These are phyloP conservation scores for Hypoxylon sp. DNA, from an alignment of 2,329 filamentous ascomycete species.

Conservation along the genomic window DNA sequence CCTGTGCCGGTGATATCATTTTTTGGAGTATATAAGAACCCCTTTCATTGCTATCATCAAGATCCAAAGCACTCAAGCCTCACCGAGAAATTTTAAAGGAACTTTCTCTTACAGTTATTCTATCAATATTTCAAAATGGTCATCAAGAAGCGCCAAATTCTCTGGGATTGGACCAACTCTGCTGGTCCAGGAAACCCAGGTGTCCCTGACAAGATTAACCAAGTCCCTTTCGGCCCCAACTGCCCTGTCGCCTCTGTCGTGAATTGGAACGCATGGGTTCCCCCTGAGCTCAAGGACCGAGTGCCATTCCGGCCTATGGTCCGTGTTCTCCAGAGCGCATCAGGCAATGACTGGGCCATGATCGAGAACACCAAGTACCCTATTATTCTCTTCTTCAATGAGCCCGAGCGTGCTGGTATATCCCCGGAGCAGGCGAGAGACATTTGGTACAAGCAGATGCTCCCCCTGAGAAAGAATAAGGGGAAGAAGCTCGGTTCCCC, in stretches of 20 bases:
- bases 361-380: slow-evolving; percentile 45
- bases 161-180: slow-evolving; percentile 62
- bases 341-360: slow-evolving; percentile 57
- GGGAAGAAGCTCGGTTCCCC: slow-evolving; percentile 49
- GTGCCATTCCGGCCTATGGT: slow-evolving; percentile 62
- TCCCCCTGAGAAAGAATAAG: slow-evolving; percentile 53
- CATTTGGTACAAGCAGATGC: slow-evolving; percentile 57
- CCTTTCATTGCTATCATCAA: neutral
- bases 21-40: slow-evolving; percentile 19
- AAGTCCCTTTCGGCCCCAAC: slow-evolving; percentile 53
- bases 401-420: slow-evolving; percentile 60
- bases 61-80: slow-evolving; percentile 12
- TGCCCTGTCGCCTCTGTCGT: slow-evolving; percentile 55
- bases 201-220: slow-evolving; percentile 55
- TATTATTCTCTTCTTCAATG: slow-evolving; percentile 63
- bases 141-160: slow-evolving; percentile 57
- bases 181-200: slow-evolving; percentile 48
- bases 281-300: slow-evolving; percentile 52
- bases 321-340: slow-evolving; percentile 56
- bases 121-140: slow-evolving; percentile 43
- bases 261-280: slow-evolving; percentile 51
- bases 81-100: neutral
- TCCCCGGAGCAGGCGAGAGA: slow-evolving; percentile 55
- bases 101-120: slow-evolving; percentile 4
- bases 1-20: neutral